Conservation (phyloP, 2,329 filamentous ascomycete genomes). For the Aciculosporium take region DNA sequence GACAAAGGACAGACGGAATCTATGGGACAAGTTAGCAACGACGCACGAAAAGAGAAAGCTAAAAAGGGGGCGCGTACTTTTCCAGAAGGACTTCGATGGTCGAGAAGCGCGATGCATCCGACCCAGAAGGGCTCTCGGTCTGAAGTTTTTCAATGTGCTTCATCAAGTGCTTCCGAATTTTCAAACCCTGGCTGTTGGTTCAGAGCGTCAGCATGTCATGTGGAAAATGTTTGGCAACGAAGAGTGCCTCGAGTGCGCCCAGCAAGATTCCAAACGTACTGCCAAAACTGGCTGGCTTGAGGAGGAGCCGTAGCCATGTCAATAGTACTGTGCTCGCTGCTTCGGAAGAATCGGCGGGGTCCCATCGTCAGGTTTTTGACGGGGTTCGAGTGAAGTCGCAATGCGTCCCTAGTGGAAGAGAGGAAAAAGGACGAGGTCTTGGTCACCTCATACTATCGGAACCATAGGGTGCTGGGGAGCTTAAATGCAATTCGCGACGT, state of each 20-base stretch:
- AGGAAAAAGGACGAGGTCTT: slow-evolving; percentile 12
- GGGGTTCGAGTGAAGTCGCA: background rate
- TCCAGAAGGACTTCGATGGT: slow-evolving; percentile 28
- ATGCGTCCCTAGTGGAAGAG: slow-evolving; percentile 1
- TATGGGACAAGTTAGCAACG: background rate
- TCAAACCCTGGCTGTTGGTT: slow-evolving; percentile 25
- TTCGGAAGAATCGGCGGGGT: slow-evolving; percentile 4
- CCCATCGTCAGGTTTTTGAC: slow-evolving; percentile 1
- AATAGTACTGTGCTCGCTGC: background rate
- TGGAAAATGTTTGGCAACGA: background rate
- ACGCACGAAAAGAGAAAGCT: background rate
- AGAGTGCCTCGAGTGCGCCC: background rate
- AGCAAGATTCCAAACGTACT: slow-evolving; percentile 17
- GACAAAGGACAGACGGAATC: slow-evolving; percentile 56
- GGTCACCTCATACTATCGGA: slow-evolving; percentile 22
- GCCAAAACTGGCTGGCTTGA: slow-evolving; percentile 24
- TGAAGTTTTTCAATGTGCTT: slow-evolving; percentile 30
- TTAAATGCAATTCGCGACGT: slow-evolving; percentile 9
- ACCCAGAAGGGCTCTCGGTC: slow-evolving; percentile 19
- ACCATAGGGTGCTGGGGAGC: slow-evolving; percentile 10
- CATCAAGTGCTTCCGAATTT: slow-evolving; percentile 26
- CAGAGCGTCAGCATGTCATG: slow-evolving; percentile 5
- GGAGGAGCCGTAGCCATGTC: slow-evolving; percentile 9
- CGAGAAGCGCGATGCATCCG: slow-evolving; percentile 29
- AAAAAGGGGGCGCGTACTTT: slow-evolving; percentile 16